phyloP scores from a whole-genome alignment of 768 basidiomycete species.

The Trametes cingulata region DNA sequence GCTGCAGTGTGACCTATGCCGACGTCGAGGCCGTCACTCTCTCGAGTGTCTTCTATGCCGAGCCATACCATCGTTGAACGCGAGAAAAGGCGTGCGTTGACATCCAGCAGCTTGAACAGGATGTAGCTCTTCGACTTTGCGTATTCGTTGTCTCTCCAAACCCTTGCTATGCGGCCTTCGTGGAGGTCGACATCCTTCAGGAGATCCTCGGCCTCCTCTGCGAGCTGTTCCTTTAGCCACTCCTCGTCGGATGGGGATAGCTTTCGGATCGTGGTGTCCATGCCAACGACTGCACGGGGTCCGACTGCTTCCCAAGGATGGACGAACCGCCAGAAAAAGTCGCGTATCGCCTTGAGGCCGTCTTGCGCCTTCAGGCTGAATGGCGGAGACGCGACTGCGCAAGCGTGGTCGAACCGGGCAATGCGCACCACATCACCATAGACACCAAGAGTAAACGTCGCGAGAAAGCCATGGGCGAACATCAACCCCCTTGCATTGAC shows the following conservation, averaged over 20 bases:
- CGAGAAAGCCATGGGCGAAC: slow-evolving; percentile 1
- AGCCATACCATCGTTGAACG: slow-evolving; percentile 20
- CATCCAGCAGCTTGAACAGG: neutral
- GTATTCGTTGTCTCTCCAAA: neutral
- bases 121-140: neutral
- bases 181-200: neutral
- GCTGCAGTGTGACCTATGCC: no score
- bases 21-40: neutral
- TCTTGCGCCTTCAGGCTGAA: neutral
- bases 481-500: slow-evolving; percentile 5
- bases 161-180: slow-evolving; percentile 2
- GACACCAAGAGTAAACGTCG: slow-evolving; percentile 6
- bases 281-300: slow-evolving; percentile 1
- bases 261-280: neutral
- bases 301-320: slow-evolving; percentile 3
- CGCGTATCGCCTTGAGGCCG: neutral
- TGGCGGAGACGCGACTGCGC: slow-evolving; percentile 3
- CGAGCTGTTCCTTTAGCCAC: neutral
- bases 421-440: slow-evolving; percentile 7
- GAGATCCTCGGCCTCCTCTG: neutral
- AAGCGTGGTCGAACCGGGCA: slow-evolving; percentile 16
- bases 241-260: neutral
- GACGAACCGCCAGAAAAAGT: slow-evolving; percentile 19
- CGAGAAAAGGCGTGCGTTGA: slow-evolving; percentile 16
- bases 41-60: slow-evolving; percentile 1